Evolutionary conservation across 441 rosid genomes (phyloP).

Genomic region (Populus trichocarpa): DNA sequence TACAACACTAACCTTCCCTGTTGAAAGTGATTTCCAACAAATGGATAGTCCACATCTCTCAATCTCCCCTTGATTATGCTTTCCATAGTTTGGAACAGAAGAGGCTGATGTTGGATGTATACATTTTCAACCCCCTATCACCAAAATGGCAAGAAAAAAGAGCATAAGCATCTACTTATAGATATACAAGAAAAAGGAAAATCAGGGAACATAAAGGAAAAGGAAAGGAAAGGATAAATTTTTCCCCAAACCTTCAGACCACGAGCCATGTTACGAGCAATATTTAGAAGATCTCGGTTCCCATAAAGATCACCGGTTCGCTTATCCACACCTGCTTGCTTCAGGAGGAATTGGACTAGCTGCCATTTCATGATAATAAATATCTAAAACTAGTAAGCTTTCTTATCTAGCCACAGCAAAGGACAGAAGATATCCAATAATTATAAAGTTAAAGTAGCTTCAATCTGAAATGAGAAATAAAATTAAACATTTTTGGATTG

Average conservation of each 20-base stretch:
- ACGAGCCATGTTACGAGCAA: constrained; percentile 99
- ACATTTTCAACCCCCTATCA: constrained; percentile 92
- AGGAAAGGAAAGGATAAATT: background rate
- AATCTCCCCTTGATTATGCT: constrained; percentile 82
- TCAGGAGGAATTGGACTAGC: constrained; percentile 91
- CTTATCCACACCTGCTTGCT: constrained; percentile 94
- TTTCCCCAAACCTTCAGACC: constrained; percentile 71
- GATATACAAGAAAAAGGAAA: background rate
- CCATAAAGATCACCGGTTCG: constrained; percentile 94
- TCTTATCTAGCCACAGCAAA: constrained; percentile 4
- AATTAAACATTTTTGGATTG: too few relatives aligned
- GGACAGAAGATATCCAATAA: background rate
- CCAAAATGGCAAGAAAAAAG: constrained; percentile 3
- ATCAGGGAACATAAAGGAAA: constrained; percentile 3
- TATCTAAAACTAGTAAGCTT: constrained; percentile 18
- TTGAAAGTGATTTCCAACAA: constrained; percentile 87
- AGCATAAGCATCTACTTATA: too few relatives aligned
- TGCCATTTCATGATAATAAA: constrained; percentile 38
- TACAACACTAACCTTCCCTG: constrained; percentile 73
- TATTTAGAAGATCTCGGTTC: constrained; percentile 84
- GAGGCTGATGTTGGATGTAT: constrained; percentile 98
- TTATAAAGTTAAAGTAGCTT: too few relatives aligned
- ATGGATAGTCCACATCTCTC: constrained; percentile 93
- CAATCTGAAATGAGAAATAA: too few relatives aligned
- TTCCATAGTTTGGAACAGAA: constrained; percentile 88